A percentile compares a stretch with the other conserved stretches of the same genome.
phyloP scores from a whole-genome alignment of 2,329 filamentous ascomycete genomes.

The Apiospora saccharicola region DNA sequence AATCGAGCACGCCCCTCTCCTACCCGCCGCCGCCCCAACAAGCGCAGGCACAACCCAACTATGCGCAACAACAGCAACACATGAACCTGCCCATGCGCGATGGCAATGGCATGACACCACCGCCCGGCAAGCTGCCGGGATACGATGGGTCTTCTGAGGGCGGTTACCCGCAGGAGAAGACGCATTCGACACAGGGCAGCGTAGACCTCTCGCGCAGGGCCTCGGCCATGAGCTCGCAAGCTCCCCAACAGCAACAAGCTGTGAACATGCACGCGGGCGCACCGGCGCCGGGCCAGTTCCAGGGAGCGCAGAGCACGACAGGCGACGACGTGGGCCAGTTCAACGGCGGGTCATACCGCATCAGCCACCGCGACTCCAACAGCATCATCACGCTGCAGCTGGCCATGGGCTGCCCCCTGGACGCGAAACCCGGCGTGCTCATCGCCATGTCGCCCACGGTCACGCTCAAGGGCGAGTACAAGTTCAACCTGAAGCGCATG shows the following conservation, averaged over 20 bases:
- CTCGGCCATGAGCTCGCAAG: slow-evolving; percentile 27
- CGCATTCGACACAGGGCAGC: slow-evolving; percentile 28
- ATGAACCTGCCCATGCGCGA: slow-evolving; percentile 44
- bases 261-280: slow-evolving; percentile 46
- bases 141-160: slow-evolving; percentile 36
- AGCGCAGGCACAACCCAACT: slow-evolving; percentile 28
- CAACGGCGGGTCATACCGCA: slow-evolving; percentile 93
- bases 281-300: slow-evolving; percentile 63
- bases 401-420: slow-evolving; percentile 85
- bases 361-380: slow-evolving; percentile 91
- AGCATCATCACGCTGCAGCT: slow-evolving; percentile 88
- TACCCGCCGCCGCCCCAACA: slow-evolving; percentile 47
- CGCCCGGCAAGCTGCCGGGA: slow-evolving; percentile 34
- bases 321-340: slow-evolving; percentile 94
- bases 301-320: slow-evolving; percentile 63
- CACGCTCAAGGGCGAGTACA: slow-evolving; percentile 81
- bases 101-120: slow-evolving; percentile 42
- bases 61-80: background rate
- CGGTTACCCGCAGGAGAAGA: slow-evolving; percentile 45
- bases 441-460: slow-evolving; percentile 93
- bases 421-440: slow-evolving; percentile 86
- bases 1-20: slow-evolving; percentile 41
- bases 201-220: slow-evolving; percentile 30
- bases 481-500: slow-evolving; percentile 93
- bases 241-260: slow-evolving; percentile 20